These are phyloP conservation scores for Vachellia pachyceras DNA, from an alignment of 306 rosid species.

Conservation along the genomic window DNA sequence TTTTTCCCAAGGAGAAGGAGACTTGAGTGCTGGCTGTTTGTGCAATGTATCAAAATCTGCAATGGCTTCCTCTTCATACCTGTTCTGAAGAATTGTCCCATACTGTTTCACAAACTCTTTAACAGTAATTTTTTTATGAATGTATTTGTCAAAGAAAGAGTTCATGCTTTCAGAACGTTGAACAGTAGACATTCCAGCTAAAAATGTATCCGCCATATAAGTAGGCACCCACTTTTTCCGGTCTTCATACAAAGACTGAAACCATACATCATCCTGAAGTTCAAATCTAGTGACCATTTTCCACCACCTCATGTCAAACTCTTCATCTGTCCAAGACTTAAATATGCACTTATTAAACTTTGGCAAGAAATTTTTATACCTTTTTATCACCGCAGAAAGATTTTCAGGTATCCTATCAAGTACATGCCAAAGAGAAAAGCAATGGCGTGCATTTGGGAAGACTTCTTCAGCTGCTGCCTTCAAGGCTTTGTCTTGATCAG, in stretches of 20 bases:
- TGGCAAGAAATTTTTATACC: constrained; percentile 62
- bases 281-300: constrained; percentile 82
- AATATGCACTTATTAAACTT: constrained; percentile 80
- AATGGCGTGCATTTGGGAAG: constrained; percentile 74
- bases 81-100: constrained; percentile 76
- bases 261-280: constrained; percentile 78
- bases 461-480: constrained; percentile 79
- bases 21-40: constrained; percentile 92
- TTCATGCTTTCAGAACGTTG: constrained; percentile 89
- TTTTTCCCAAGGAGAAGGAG: constrained; percentile 98
- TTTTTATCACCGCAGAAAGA: constrained; percentile 73
- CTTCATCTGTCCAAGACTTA: constrained; percentile 85
- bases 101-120: constrained; percentile 89
- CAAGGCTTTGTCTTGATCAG: constrained; percentile 83
- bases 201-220: constrained; percentile 70
- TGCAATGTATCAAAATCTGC: constrained; percentile 95
- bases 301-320: constrained; percentile 94
- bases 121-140: constrained; percentile 83
- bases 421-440: constrained; percentile 81
- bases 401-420: constrained; percentile 82
- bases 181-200: constrained; percentile 81
- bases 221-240: constrained; percentile 90
- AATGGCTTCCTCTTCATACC: constrained; percentile 86
- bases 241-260: constrained; percentile 73
- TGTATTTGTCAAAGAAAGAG: constrained; percentile 89